Conservation (phyloP, 495 filamentous ascomycete species). For the Lasiosphaeriaceae sp. region DNA sequence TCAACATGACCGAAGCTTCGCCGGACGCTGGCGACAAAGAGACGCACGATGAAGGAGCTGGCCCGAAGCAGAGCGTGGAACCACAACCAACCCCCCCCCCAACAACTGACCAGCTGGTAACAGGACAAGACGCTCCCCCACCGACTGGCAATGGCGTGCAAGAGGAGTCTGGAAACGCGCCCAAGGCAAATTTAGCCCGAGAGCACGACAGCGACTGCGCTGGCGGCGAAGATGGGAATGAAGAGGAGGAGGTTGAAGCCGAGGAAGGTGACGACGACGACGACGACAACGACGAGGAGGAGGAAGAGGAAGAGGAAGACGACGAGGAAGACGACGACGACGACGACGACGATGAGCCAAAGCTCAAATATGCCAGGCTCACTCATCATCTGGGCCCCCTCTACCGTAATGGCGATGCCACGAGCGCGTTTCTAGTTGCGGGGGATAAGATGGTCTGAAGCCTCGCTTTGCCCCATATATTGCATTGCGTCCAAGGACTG, state of each 20-base stretch:
- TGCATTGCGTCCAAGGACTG: neutral
- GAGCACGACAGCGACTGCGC: neutral
- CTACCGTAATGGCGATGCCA: constrained; percentile 92
- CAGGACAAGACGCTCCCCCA: too few species aligned
- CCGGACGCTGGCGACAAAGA: constrained; percentile 34
- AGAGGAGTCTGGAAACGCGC: too few species aligned
- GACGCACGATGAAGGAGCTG: constrained; percentile 8
- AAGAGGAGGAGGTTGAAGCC: neutral
- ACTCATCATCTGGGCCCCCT: constrained; percentile 74
- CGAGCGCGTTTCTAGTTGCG: constrained; percentile 80
- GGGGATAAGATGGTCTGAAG: constrained; percentile 89
- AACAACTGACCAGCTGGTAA: neutral
- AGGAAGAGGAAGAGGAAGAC: constrained; percentile 40
- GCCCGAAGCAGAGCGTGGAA: constrained; percentile 5
- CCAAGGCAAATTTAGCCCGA: too few species aligned
- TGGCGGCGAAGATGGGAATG: neutral
- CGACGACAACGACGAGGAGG: constrained; percentile 16
- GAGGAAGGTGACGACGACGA: constrained; percentile 12
- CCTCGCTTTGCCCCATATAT: too few species aligned
- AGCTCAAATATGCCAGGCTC: constrained; percentile 83
- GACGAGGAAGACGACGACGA: constrained; percentile 72
- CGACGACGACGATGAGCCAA: constrained; percentile 92
- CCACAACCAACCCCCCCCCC: neutral
- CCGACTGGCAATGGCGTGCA: neutral
- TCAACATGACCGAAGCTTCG: constrained; percentile 45